Conservation (phyloP, 345 rosid genomes). For the Lepidium aucheri region DNA sequence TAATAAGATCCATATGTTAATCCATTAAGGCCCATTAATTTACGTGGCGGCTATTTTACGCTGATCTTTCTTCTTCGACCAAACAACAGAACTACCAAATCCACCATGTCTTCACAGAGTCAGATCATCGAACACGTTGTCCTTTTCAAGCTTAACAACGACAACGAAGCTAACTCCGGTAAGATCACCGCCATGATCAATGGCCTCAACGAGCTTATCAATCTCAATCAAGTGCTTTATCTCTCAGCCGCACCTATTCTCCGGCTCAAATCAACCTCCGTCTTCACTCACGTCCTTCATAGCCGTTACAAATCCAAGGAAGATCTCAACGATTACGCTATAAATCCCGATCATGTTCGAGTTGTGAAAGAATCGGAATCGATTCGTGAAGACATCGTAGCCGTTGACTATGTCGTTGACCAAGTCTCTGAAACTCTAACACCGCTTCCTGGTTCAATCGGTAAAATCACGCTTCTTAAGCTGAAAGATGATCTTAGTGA, state of each 20-base stretch:
- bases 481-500: slow-evolving; percentile 44
- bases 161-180: slow-evolving; percentile 31
- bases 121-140: slow-evolving; percentile 61
- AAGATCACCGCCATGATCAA: slow-evolving; percentile 46
- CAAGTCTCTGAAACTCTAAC: slow-evolving; percentile 21
- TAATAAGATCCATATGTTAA: background rate
- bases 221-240: slow-evolving; percentile 56
- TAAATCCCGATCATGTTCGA: slow-evolving; percentile 52
- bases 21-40: background rate
- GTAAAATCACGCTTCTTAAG: slow-evolving; percentile 39
- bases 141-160: slow-evolving; percentile 65
- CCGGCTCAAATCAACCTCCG: slow-evolving; percentile 30
- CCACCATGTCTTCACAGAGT: slow-evolving; percentile 1
- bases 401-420: slow-evolving; percentile 70
- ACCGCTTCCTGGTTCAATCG: slow-evolving; percentile 39
- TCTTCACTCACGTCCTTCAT: slow-evolving; percentile 84
- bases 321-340: slow-evolving; percentile 43
- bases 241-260: slow-evolving; percentile 51
- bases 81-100: background rate
- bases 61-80: background rate
- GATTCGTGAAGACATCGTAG: slow-evolving; percentile 69
- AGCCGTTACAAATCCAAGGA: slow-evolving; percentile 67
- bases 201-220: slow-evolving; percentile 44
- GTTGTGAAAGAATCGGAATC: slow-evolving; percentile 55
- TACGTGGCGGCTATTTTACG: background rate